Evolutionary conservation across 1,139 yeast genomes (phyloP), one percentile per base, ranked within the genome.

Genomic region (Pichia sp.): DNA sequence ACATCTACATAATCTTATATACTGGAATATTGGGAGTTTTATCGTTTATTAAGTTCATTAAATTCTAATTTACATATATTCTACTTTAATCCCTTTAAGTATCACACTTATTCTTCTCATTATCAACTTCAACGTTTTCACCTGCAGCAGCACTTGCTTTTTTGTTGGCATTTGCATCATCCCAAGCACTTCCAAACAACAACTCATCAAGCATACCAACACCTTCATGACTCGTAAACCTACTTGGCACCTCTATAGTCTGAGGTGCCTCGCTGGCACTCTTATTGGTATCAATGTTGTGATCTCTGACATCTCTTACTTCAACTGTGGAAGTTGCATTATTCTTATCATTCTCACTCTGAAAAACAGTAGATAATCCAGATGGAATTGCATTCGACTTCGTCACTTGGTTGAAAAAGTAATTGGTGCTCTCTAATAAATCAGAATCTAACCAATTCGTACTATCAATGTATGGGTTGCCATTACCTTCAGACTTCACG

Each of bases 291-390:
- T n/a, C n/a, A n/a, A n/a, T n/a, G n/a, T n/a, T n/a, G n/a, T n/a
- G n/a, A n/a, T n/a, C n/a, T n/a, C n/a, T n/a, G n/a, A n/a, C n/a
- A n/a, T n/a, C n/a, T n/a, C n/a, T n/a, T n/a, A n/a, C n/a, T n/a
- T n/a, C n/a, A n/a, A n/a, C n/a, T n/a, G n/a, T n/a, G 17, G n/a
- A n/a, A 27, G 11, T 23, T 15, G 15, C 51, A 35, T 13, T 48
- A 10, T 42, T 38, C 23, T 46, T 33, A 29, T 49, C 40, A 21
- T 35, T 45, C 25, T 34, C 48, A 23, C 53, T 52, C 30, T 52
- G 54, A 9, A 49, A 48, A 17, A 54, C 48, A 0, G 59, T 55
- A 1, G 57, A 51, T 13, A 55, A 42, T 3, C 59, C 59, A 1
- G 58, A 50, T 6, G 59, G 59, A 20, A 55, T 46, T 4, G 56